Conservation (phyloP, 1,284 basidiomycete species). For the Athelia sp. region DNA sequence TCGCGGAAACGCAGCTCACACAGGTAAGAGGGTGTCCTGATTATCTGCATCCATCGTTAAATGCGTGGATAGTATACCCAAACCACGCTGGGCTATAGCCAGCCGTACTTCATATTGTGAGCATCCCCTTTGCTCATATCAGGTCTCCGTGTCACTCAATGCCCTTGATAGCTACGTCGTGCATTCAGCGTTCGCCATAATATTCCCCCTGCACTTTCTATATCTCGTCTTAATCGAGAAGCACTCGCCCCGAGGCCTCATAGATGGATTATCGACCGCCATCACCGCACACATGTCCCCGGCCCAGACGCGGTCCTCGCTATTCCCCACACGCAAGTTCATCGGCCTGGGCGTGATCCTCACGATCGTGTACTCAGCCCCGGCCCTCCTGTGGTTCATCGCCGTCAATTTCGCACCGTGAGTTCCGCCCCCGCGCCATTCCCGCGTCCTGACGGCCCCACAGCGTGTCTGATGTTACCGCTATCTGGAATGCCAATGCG, state of each 20-base stretch:
- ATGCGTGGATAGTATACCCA: slow-evolving; percentile 63
- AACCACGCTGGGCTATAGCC: slow-evolving; percentile 59
- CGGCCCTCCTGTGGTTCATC: slow-evolving; percentile 69
- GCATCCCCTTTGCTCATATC: slow-evolving; percentile 14
- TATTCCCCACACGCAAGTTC: slow-evolving; percentile 43
- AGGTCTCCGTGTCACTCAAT: neutral
- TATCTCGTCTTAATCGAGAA: slow-evolving; percentile 48
- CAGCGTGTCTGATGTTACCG: slow-evolving; percentile 76
- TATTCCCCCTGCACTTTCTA: slow-evolving; percentile 69
- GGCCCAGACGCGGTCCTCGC: slow-evolving; percentile 14
- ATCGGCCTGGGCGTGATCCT: slow-evolving; percentile 39
- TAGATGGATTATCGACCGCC: slow-evolving; percentile 45
- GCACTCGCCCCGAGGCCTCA: slow-evolving; percentile 38
- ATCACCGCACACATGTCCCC: slow-evolving; percentile 50
- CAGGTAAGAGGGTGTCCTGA: slow-evolving; percentile 39
- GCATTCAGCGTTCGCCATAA: slow-evolving; percentile 64
- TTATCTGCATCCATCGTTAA: slow-evolving; percentile 2
- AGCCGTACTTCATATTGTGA: slow-evolving; percentile 78
- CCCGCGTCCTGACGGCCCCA: slow-evolving; percentile 3
- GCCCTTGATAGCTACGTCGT: slow-evolving; percentile 56
- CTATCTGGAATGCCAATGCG: slow-evolving; percentile 82
- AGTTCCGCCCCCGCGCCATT: slow-evolving; percentile 26
- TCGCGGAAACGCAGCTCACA: slow-evolving; percentile 63
- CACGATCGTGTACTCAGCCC: slow-evolving; percentile 56
- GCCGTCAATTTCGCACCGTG: slow-evolving; percentile 69